These are phyloP conservation scores for Adansonia grandidieri DNA, from an alignment of 441 rosid species.

Conservation along the genomic window DNA sequence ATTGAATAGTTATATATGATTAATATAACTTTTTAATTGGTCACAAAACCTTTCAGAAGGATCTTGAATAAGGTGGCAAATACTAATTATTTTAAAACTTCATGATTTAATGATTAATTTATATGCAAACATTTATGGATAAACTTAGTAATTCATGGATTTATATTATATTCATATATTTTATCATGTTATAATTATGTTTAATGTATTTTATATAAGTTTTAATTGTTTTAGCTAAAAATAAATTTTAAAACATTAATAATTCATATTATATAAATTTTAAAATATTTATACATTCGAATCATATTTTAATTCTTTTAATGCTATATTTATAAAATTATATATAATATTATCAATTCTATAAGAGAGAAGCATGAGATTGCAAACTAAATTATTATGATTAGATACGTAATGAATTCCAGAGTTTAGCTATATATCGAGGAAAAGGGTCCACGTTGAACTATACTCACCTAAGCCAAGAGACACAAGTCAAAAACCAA, in stretches of 20 bases:
- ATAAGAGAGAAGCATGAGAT: not conserved
- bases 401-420: constrained; percentile 24
- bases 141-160: too few species aligned
- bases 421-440: not conserved
- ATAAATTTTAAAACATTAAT: too few species aligned
- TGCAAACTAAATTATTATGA: not conserved
- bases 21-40: not conserved
- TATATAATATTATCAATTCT: too few species aligned
- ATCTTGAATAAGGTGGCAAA: not conserved
- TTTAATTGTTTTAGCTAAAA: too few species aligned
- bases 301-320: too few species aligned
- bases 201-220: too few species aligned
- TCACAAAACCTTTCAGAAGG: not conserved
- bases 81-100: not conserved
- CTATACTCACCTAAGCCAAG: constrained; percentile 37
- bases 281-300: too few species aligned
- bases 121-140: not conserved
- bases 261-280: too few species aligned
- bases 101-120: not conserved
- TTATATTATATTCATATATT: too few species aligned
- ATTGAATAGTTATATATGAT: too few species aligned
- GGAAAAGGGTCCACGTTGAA: constrained; percentile 42
- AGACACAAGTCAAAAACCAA: constrained; percentile 48
- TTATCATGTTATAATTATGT: too few species aligned
- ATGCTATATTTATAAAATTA: too few species aligned